Base-by-base conservation (phyloP, 345 rosid species). In the Arabidopsis arenosa region DNA sequence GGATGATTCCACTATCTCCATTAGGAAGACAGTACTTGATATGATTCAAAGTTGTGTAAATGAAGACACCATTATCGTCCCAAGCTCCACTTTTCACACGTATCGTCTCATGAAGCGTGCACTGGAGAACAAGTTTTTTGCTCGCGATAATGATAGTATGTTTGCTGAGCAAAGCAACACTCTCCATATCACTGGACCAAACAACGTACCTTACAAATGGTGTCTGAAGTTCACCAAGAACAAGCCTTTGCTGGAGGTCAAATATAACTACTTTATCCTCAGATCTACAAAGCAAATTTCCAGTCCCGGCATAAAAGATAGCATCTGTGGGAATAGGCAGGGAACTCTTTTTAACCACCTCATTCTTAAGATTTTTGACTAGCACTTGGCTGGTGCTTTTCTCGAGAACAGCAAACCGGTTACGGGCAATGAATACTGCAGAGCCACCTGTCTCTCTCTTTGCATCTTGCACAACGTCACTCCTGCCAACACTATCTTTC, bases 131-230 rank as follows among this genome's bases (percentile, higher is more conserved):
- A 68, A 94, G 95, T 80, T 84, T 90, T 80, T 90, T 94, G 85
- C 81, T 89, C 18, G 97, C 90, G 55, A 92, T 86, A 57, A 90
- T 81, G 73, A 94, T 92, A 47, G 95, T 86, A 73, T 94, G 97
- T 77, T 94, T 94, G 79, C 98, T 94, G 74, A 94, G 97, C 81
- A 94, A 81, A 47, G 98, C 98, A 80, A 90, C 89, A 80, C 72
- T 89, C 81, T 89, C 97, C 98, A 87, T 90, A 82, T 90, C 98
- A 72, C 78, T 88, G 23, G 98, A 94, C 98, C 98, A 94, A 47
- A 90, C 88, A 68, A 92, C 88, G 28, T 87, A 94, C 76, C 86
- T 89, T 63, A 90, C 84, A 79, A 83, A 86, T 51, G 97, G 95
- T 2, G 96, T 88, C 66, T 85, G 96, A 35, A 92, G 85, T 39